Evolutionary conservation across 1,284 basidiomycete species (phyloP).

Genomic region (Pyrrhoderma lamaoense): DNA sequence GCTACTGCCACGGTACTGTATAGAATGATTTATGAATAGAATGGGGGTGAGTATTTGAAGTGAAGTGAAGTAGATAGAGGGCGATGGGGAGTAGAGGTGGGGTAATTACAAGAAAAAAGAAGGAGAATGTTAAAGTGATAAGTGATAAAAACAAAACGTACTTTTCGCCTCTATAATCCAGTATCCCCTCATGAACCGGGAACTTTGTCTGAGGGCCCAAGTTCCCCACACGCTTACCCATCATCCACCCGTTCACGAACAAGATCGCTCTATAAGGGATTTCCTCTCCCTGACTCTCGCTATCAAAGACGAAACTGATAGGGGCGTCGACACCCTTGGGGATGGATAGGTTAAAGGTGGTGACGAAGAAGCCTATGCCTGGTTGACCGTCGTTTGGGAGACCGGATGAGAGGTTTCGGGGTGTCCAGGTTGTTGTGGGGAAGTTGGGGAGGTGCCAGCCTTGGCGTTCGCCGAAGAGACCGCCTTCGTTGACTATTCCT

Average conservation of each 20-base stretch:
- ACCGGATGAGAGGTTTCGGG: slow-evolving; percentile 45
- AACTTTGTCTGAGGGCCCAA: slow-evolving; percentile 75
- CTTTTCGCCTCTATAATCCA: slow-evolving; percentile 66
- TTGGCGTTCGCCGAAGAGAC: slow-evolving; percentile 66
- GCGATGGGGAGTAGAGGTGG: no score
- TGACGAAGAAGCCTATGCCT: slow-evolving; percentile 75
- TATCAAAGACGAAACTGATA: slow-evolving; percentile 62
- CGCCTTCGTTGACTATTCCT: slow-evolving; percentile 72
- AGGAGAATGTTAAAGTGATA: no score
- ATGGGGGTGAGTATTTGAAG: neutral
- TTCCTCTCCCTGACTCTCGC: slow-evolving; percentile 28
- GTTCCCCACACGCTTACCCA: slow-evolving; percentile 69
- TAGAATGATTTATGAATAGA: neutral
- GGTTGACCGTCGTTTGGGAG: slow-evolving; percentile 47
- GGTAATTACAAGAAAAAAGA: no score
- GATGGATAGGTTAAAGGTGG: slow-evolving; percentile 57
- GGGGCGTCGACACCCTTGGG: slow-evolving; percentile 51
- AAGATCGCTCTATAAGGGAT: slow-evolving; percentile 65
- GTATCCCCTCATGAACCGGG: slow-evolving; percentile 70
- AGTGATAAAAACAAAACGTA: no score
- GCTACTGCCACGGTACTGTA: slow-evolving; percentile 65
- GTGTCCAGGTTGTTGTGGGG: slow-evolving; percentile 52
- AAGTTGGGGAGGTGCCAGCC: slow-evolving; percentile 81
- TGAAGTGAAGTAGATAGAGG: no score
- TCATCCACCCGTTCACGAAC: slow-evolving; percentile 82